These are phyloP conservation scores for Salvia hispanica DNA, from an alignment of 257 asterid species.

Conservation along the genomic window DNA sequence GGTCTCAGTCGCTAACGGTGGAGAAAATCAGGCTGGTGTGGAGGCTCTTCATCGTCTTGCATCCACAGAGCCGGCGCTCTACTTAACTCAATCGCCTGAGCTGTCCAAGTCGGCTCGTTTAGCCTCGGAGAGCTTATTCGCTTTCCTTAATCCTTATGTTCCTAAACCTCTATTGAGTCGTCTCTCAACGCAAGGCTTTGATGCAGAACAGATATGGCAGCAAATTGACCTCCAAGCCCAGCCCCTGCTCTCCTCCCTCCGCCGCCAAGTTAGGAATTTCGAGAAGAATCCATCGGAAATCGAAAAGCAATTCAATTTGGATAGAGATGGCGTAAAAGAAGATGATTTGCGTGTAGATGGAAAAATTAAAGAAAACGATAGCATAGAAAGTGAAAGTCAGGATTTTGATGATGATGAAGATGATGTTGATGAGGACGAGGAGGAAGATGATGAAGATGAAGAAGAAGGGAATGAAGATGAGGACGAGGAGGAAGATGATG, in stretches of 20 bases:
- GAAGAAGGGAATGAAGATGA: constrained; percentile 35
- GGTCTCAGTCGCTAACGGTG: constrained; percentile 36
- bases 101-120: constrained; percentile 68
- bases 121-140: constrained; percentile 62
- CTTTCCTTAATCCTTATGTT: constrained; percentile 57
- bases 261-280: constrained; percentile 58
- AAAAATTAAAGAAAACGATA: constrained; percentile 19
- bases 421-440: constrained; percentile 36
- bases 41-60: constrained; percentile 61
- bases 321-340: constrained; percentile 24
- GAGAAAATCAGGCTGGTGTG: constrained; percentile 33
- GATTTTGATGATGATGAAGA: constrained; percentile 42
- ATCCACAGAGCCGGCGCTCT: constrained; percentile 64
- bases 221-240: constrained; percentile 85
- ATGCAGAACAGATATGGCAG: constrained; percentile 86
- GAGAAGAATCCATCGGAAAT: constrained; percentile 70
- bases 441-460: constrained; percentile 24
- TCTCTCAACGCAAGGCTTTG: constrained; percentile 61
- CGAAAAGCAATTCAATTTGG: constrained; percentile 42
- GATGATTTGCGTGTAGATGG: constrained; percentile 21
- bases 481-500: constrained; percentile 30
- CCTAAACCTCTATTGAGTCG: constrained; percentile 63
- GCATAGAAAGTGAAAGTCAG: constrained; percentile 36
- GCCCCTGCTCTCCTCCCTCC: constrained; percentile 63
- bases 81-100: constrained; percentile 67